Evolutionary conservation across 2,329 filamentous ascomycete species (phyloP), one percentile per base, ranked within the genome.

Genomic region (Xylaria arbuscula): DNA sequence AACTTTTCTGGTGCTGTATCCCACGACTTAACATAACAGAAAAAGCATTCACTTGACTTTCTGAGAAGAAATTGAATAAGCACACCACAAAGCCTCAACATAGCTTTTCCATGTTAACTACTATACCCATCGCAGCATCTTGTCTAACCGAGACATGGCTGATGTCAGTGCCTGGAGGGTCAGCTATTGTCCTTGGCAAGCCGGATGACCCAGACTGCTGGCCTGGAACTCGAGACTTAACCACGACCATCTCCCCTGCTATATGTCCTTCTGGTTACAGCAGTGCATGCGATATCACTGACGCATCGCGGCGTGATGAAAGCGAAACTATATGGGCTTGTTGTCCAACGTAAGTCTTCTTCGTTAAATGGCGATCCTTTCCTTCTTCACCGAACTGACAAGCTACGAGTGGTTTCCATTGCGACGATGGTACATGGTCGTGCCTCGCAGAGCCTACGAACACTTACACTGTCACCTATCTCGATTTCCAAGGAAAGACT

Each of bases 71-170:
- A n/a, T 40, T 40, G 38, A 13, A 40, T 9, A 13, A 13, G 15
- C 10, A 40, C 15, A 40, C 7, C 38, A 40, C 15, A 13, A 40
- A 40, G n/a, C 15, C 38, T 40, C 10, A 13, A 40, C 38, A 40
- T 40, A 40, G 38, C 38, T 40, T 13, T 40, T 9, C 28, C 53
- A 64, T 58, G 62, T 34, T 64, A 19, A 66, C 48, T 7, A 19
- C 36, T 17, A 2, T 66, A 40, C 32, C 56, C 17, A 17, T 66
- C 24, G 13, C 63, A 5, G 24, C 48, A 15, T 66, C 63, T 15
- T 66, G 63, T n/a, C 13, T 66, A 32, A 66, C 63, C 1, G 45
- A 66, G 24, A 66, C 63, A 32, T 66, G 63, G 63, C n/a, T 60
- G 10, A 15, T 53, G 7, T 3, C 4, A 2, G 24, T 9, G 9